A percentile compares a stretch with the other conserved stretches of the same genome.
phyloP scores from a whole-genome alignment of 345 rosid species.

The Ceriops tagal region DNA sequence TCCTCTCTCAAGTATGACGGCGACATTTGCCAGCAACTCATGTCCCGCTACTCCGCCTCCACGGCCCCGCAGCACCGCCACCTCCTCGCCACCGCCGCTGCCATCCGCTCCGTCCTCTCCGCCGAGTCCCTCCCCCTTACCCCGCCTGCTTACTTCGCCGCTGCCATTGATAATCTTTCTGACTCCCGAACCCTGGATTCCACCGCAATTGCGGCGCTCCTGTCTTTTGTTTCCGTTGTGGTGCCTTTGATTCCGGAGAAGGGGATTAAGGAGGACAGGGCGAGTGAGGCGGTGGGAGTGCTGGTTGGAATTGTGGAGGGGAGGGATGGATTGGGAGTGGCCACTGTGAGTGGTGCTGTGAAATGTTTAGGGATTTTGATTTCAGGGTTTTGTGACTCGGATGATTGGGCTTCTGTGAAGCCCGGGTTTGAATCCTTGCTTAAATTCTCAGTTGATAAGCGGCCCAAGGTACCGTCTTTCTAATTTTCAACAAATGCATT shows the following conservation, averaged over 20 bases:
- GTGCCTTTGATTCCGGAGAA: slow-evolving; percentile 47
- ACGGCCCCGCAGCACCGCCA: slow-evolving; percentile 87
- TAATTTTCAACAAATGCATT: neutral
- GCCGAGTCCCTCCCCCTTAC: slow-evolving; percentile 58
- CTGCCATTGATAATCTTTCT: slow-evolving; percentile 50
- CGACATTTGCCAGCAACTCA: slow-evolving; percentile 78
- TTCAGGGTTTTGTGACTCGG: slow-evolving; percentile 52
- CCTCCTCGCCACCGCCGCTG: slow-evolving; percentile 80
- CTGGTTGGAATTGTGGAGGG: slow-evolving; percentile 41
- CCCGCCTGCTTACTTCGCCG: slow-evolving; percentile 67
- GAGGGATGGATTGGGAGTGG: slow-evolving; percentile 52
- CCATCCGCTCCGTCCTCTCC: slow-evolving; percentile 79
- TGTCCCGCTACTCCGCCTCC: slow-evolving; percentile 83
- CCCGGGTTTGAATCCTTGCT: slow-evolving; percentile 58
- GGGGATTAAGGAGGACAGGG: slow-evolving; percentile 49
- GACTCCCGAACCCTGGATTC: slow-evolving; percentile 39
- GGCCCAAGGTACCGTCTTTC: slow-evolving; percentile 63
- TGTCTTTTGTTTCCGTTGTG: slow-evolving; percentile 62
- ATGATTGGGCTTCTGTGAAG: slow-evolving; percentile 61
- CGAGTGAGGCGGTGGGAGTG: slow-evolving; percentile 60
- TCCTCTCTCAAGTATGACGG: slow-evolving; percentile 35
- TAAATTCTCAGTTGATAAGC: slow-evolving; percentile 64
- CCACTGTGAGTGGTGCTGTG: slow-evolving; percentile 63
- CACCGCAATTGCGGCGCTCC: slow-evolving; percentile 55
- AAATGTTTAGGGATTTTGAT: slow-evolving; percentile 76